Evolutionary conservation across 2,329 filamentous ascomycete species (phyloP).

Genomic region (Penicillium sp.): DNA sequence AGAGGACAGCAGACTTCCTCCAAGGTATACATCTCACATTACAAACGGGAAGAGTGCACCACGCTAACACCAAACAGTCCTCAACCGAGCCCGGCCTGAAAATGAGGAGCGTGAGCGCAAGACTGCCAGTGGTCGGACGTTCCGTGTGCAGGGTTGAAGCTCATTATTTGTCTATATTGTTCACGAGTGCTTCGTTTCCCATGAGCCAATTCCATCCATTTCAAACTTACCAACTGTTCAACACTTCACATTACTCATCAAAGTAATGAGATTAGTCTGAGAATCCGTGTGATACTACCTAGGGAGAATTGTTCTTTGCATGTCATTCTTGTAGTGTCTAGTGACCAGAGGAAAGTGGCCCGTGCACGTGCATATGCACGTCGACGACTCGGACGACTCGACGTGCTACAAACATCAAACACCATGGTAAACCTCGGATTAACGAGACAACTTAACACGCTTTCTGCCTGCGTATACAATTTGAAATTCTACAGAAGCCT

Average conservation of each 20-base stretch:
- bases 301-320: no score
- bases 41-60: background rate
- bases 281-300: background rate
- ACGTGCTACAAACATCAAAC: no score
- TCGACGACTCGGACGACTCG: no score
- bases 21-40: slow-evolving; percentile 66
- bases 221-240: no score
- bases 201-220: slow-evolving; percentile 18
- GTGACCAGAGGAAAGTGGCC: no score
- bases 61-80: slow-evolving; percentile 62
- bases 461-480: no score
- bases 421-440: no score
- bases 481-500: no score
- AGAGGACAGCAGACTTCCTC: slow-evolving; percentile 95
- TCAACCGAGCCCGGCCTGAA: slow-evolving; percentile 91
- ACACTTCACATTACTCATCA: background rate
- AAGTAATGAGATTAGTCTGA: background rate
- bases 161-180: slow-evolving; percentile 24
- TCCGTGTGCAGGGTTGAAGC: slow-evolving; percentile 62
- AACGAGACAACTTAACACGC: no score
- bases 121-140: slow-evolving; percentile 94
- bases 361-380: no score
- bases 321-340: no score
- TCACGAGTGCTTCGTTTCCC: slow-evolving; percentile 20
- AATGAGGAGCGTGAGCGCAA: slow-evolving; percentile 97